These are phyloP conservation scores for Esteya vermicola DNA, from an alignment of 2,329 filamentous ascomycete genomes.

Conservation along the genomic window DNA sequence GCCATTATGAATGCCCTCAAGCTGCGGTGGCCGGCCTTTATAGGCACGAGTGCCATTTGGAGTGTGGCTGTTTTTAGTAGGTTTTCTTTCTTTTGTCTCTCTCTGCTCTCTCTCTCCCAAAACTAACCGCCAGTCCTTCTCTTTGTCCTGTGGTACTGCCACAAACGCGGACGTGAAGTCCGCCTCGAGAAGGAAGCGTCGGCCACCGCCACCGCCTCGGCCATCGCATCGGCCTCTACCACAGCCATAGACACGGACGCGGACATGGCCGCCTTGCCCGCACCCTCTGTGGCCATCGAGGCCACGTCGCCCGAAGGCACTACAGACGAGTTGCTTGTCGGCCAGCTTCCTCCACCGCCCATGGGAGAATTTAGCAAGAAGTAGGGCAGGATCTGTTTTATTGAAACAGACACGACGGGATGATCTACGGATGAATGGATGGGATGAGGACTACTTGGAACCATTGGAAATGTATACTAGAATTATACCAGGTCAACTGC, in stretches of 20 bases:
- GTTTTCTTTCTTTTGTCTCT: conserved; percentile 15
- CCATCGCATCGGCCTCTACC: neutral
- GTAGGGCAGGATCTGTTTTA: neutral
- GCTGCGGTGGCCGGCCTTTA: conserved; percentile 74
- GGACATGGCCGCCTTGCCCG: neutral
- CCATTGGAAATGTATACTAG: too few species aligned
- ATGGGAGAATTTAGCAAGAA: neutral
- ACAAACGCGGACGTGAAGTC: conserved; percentile 82
- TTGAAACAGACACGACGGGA: too few species aligned
- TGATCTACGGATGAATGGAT: too few species aligned
- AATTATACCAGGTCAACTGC: too few species aligned
- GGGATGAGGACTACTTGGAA: too few species aligned
- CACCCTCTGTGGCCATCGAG: neutral
- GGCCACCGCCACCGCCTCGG: neutral
- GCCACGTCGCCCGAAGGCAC: neutral
- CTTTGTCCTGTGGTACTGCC: conserved; percentile 95
- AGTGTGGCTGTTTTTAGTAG: conserved; percentile 76
- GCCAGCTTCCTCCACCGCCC: conserved; percentile 5
- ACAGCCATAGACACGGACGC: neutral
- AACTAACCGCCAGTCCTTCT: conserved; percentile 51
- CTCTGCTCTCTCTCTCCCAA: neutral
- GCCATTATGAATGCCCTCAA: conserved; percentile 86
- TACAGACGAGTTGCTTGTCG: too few species aligned
- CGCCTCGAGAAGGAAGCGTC: conserved; percentile 43
- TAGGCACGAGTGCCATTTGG: conserved; percentile 85